Evolutionary conservation across 352 stramenopile genomes (phyloP).

Genomic region (Phytophthora colocasiae): DNA sequence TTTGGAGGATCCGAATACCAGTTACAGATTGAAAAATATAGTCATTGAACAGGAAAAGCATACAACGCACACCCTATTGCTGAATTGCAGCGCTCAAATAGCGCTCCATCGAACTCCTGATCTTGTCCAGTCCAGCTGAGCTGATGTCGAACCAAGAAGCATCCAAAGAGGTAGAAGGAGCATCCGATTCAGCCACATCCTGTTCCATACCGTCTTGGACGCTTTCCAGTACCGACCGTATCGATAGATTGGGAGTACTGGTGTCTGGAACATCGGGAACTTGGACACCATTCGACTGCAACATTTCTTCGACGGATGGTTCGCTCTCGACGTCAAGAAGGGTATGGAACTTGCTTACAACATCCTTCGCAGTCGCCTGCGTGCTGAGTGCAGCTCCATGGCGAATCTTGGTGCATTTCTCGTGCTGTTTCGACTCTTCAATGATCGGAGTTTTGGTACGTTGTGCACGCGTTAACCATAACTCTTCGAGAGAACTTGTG

Average conservation of each 20-base stretch:
- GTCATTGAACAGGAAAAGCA: too few relatives aligned
- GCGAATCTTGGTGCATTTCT: slow-evolving; percentile 41
- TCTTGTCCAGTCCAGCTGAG: slow-evolving; percentile 33
- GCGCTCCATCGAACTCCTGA: slow-evolving; percentile 24
- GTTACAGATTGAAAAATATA: too few relatives aligned
- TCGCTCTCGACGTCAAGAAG: slow-evolving; percentile 32
- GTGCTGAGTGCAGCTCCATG: slow-evolving; percentile 10
- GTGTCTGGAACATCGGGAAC: slow-evolving; percentile 6
- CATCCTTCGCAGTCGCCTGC: slow-evolving; percentile 8
- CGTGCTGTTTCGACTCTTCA: slow-evolving; percentile 10
- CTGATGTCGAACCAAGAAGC: slow-evolving; percentile 45
- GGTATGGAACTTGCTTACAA: slow-evolving; percentile 26
- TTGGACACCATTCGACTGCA: slow-evolving; percentile 19
- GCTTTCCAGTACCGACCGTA: slow-evolving; percentile 31
- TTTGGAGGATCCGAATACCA: neutral
- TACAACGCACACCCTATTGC: slow-evolving; percentile 5
- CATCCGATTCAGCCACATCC: slow-evolving; percentile 11
- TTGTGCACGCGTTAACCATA: slow-evolving; percentile 27
- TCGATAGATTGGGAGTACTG: slow-evolving; percentile 15
- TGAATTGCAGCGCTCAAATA: slow-evolving; percentile 32
- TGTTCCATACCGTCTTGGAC: slow-evolving; percentile 34
- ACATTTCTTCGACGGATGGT: slow-evolving; percentile 19
- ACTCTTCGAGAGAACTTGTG: slow-evolving; percentile 35
- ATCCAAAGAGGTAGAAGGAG: slow-evolving; percentile 25
- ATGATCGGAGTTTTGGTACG: neutral